Evolutionary conservation across 306 rosid genomes (phyloP), one percentile per base, ranked within the genome.

Genomic region (Corylus avellana): DNA sequence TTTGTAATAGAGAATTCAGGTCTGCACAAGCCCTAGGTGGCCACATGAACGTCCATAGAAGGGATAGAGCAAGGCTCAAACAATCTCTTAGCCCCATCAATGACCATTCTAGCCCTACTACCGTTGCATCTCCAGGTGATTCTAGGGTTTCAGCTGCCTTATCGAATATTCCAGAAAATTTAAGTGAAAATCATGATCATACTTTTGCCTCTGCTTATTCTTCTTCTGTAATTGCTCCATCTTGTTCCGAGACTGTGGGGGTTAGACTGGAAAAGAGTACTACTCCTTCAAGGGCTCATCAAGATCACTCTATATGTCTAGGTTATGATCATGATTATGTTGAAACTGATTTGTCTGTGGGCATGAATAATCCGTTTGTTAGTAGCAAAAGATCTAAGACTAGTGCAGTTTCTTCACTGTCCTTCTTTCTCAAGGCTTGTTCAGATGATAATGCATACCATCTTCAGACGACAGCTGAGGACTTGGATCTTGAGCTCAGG

Each of bases 1-100:
- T 95, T 73, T 95, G 99, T 67, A 84, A 78, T 74, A 89, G 96
- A 85, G 90, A 93, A 84, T 95, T 95, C 74, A 86, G 88, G 86
- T 95, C 98, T 72, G 99, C 99, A 66, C 99, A 95, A 82, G 99
- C 99, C 48, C 91, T 95, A 25, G 98, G 98, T 0, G 98, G 98
- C 63, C 98, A 95, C 88, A 95, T 95, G 98, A 95, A 95, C 76
- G 90, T 95, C 53, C 99, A 95, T 61, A 81, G 99, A 16, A 85
- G 98, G 62, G 99, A 95, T 54, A 88, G 97, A 75, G 99, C 97
- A 42, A 79, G 86, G 66, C 99, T 95, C 69, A 89, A 90, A 64
- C 94, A 87, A 81, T 81, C 83, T 59, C 86, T 75, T 11, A 55
- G 70, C 76, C 84, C 80, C 64, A 75, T 17, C 80, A 71, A 75